Base-by-base conservation (phyloP, 108 stramenopile species). In the Licmophora abbreviata region DNA sequence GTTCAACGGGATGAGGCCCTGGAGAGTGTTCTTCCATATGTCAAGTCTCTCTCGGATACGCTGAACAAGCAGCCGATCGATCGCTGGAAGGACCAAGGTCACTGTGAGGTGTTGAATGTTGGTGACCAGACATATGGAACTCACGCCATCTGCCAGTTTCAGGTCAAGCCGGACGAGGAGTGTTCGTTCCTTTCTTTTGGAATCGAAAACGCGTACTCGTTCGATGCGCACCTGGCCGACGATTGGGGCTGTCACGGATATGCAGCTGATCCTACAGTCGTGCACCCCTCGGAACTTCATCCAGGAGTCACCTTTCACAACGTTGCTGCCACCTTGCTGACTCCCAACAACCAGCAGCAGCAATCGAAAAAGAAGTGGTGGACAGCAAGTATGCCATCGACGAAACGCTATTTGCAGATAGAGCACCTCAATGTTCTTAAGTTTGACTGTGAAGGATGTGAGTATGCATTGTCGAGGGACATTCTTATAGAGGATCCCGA, bases 401-500 rank as follows among this genome's bases (percentile, higher is more conserved):
- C 77, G 21, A 34, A 60, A 34, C 47, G 62, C n/a, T 80, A 56
- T 35, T 47, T 80, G 23, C 58, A 56, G 6, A 4, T 68, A 26
- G 56, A 72, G 1, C 59, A 72, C 31, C 47, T 80, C 29, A 38
- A 68, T 40, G 56, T 75, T 36, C 17, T 75, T 4, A 75, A 72
- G 48, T 25, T 76, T 24, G 74, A 80, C 38, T 80, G 79, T 48
- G 79, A 80, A 50, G 79, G 79, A 18, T 80, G 79, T 47, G 71
- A 51, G 51, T 71, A 26, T 36, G 73, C 76, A 6, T 52, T 77
- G 31, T 72, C 80, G 20, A 32, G 76, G 27, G 80, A 81, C 34
- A 82, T 82, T 40, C 18, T 82, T 4, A 10, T 32, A 0, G 80
- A 82, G 35, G 80, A 77, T 59, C 76, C 73, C 14, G 14, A 37